These are phyloP conservation scores for Adansonia grandidieri DNA, from an alignment of 441 rosid genomes.

Conservation along the genomic window DNA sequence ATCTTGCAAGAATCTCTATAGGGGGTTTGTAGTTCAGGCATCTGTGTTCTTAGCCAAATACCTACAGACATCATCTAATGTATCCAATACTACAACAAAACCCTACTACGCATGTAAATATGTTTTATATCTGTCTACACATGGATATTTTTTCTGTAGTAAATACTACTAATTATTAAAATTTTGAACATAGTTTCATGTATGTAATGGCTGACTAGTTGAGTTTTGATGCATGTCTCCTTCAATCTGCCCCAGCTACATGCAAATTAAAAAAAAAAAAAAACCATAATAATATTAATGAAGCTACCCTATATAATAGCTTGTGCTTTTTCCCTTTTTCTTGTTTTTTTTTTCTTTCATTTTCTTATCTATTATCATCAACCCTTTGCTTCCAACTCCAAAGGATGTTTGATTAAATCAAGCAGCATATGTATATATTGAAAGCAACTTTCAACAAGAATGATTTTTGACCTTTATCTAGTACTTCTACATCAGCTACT, in stretches of 20 bases:
- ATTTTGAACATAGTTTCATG: not conserved
- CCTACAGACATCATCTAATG: not conserved
- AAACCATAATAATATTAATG: not conserved
- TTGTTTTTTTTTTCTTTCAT: not conserved
- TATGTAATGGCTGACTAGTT: not conserved
- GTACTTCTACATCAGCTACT: not conserved
- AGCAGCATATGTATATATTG: not conserved
- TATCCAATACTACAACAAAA: not conserved
- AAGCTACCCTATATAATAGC: not conserved
- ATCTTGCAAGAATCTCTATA: not conserved
- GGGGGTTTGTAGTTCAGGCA: not conserved
- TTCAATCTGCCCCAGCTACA: not conserved
- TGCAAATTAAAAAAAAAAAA: not conserved
- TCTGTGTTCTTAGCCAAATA: not conserved
- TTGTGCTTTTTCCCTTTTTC: not conserved
- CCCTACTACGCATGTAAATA: not conserved
- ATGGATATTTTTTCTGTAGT: not conserved
- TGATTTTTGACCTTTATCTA: constrained; percentile 3
- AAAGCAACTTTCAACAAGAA: constrained; percentile 24
- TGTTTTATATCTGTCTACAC: not conserved
- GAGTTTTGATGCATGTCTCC: constrained; percentile 17
- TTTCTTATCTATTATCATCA: constrained; percentile 16
- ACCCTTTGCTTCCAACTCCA: constrained; percentile 3
- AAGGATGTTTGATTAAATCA: constrained; percentile 9
- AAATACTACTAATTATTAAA: not conserved